Base-by-base conservation (phyloP, 768 basidiomycete genomes). In the Arthromyces matolae region DNA sequence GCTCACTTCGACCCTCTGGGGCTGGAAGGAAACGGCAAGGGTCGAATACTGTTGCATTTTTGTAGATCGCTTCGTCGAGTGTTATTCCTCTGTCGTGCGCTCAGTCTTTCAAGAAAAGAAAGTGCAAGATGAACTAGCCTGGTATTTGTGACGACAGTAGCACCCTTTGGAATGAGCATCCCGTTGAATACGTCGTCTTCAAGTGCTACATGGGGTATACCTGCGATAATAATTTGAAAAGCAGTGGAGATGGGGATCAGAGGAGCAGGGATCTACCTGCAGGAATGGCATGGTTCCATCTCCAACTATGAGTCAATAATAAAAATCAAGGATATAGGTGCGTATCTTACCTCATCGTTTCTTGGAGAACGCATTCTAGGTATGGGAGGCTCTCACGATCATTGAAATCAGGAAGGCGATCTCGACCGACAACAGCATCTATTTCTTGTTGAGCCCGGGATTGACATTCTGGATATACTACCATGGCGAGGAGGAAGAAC, bases 41-140 rank as follows among this genome's bases (percentile, higher is more conserved):
- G 0, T 52, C 53, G 54, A 75, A 78, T 5, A 58, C 54, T 5
- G 63, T 54, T 4, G 76, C 72, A 31, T 72, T 53, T 7, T 66
- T 54, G 42, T 71, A 78, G 4, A 63, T 56, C n/a, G n/a, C n/a
- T n/a, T n/a, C n/a, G n/a, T 76, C 64, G 28, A 67, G 70, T 14
- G 66, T 60, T 33, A 78, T 60, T 10, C 61, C 66, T 73, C 67
- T 72, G 61, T n/a, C n/a, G n/a, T n/a, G n/a, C n/a, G n/a, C n/a
- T n/a, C n/a, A n/a, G n/a, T n/a, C n/a, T n/a, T n/a, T n/a, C n/a
- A n/a, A n/a, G n/a, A n/a, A n/a, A n/a, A n/a, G n/a, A n/a, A n/a
- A n/a, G n/a, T n/a, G n/a, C n/a, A n/a, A n/a, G n/a, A n/a, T n/a
- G n/a, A n/a, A n/a, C n/a, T n/a, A n/a, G n/a, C 8, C 59, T 33